These are phyloP conservation scores for Myriosclerotinia scirpicola DNA, from an alignment of 2,329 filamentous ascomycete species.

Conservation along the genomic window DNA sequence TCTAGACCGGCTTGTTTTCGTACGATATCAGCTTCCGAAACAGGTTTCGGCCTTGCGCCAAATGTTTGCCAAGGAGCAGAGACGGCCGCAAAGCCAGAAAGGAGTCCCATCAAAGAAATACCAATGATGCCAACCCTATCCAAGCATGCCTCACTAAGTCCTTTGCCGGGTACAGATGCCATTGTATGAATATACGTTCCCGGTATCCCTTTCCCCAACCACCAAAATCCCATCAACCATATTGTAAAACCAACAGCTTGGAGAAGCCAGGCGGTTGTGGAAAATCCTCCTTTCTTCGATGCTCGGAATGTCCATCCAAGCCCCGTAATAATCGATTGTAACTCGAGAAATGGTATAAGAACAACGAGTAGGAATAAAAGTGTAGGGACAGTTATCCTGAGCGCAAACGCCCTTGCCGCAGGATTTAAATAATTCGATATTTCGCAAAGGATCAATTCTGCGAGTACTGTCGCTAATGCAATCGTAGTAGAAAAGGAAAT, in stretches of 20 bases:
- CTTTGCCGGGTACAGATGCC: slow-evolving; percentile 43
- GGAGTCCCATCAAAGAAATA: slow-evolving; percentile 79
- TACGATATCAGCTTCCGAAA: slow-evolving; percentile 72
- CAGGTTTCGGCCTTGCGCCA: slow-evolving; percentile 60
- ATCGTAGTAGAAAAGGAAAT: slow-evolving; percentile 74
- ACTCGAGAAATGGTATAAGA: slow-evolving; percentile 75
- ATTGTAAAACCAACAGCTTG: slow-evolving; percentile 60
- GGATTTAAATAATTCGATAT: slow-evolving; percentile 74
- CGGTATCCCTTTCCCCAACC: slow-evolving; percentile 64
- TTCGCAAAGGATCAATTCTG: slow-evolving; percentile 79
- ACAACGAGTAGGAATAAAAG: slow-evolving; percentile 72
- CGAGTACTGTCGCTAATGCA: slow-evolving; percentile 73
- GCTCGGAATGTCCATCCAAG: slow-evolving; percentile 63
- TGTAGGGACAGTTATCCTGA: slow-evolving; percentile 68
- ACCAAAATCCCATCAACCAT: slow-evolving; percentile 79
- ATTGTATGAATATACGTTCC: slow-evolving; percentile 50
- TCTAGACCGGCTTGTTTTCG: slow-evolving; percentile 78
- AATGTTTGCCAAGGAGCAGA: slow-evolving; percentile 85
- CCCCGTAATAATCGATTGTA: slow-evolving; percentile 55
- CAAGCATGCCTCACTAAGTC: slow-evolving; percentile 51
- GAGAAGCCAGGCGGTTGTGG: slow-evolving; percentile 62
- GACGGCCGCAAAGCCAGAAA: slow-evolving; percentile 89
- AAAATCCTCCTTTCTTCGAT: slow-evolving; percentile 55
- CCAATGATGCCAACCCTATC: slow-evolving; percentile 80
- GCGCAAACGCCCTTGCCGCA: slow-evolving; percentile 63